Percentiles rank a stretch among this genome's conserved stretches.
Evolutionary conservation across 177 flowering plant genomes (phyloP).

Genomic region (Telopea speciosissima): DNA sequence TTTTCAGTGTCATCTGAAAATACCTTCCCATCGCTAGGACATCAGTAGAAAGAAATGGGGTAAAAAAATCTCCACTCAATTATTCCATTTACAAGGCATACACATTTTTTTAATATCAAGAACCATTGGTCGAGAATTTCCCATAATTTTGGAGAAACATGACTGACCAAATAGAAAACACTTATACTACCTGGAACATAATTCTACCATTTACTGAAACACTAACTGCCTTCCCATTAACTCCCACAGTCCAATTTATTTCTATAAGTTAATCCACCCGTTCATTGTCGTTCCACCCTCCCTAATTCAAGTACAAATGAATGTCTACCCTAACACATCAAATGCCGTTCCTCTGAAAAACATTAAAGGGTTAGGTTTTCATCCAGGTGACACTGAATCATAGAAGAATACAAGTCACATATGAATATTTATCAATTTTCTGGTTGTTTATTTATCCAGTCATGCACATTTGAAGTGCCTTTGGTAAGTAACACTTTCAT

Average conservation of each 20-base stretch:
- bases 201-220: background rate
- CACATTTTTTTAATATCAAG: background rate
- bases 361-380: background rate
- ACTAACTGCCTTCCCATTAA: background rate
- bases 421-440: background rate
- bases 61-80: background rate
- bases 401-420: background rate
- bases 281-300: background rate
- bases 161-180: background rate
- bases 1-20: slow-evolving; percentile 1
- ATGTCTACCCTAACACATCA: background rate
- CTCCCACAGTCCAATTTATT: background rate
- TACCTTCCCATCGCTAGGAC: background rate
- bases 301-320: background rate
- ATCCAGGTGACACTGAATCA: background rate
- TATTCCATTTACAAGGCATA: background rate
- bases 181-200: background rate
- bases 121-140: background rate
- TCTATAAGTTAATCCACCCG: background rate
- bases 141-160: background rate
- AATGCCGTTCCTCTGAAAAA: background rate
- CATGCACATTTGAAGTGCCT: background rate
- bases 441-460: background rate
- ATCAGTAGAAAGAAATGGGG: background rate
- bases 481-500: background rate